phyloP scores from a whole-genome alignment of 192 early-diverging fungal species.

The Obelidium mucronatum region DNA sequence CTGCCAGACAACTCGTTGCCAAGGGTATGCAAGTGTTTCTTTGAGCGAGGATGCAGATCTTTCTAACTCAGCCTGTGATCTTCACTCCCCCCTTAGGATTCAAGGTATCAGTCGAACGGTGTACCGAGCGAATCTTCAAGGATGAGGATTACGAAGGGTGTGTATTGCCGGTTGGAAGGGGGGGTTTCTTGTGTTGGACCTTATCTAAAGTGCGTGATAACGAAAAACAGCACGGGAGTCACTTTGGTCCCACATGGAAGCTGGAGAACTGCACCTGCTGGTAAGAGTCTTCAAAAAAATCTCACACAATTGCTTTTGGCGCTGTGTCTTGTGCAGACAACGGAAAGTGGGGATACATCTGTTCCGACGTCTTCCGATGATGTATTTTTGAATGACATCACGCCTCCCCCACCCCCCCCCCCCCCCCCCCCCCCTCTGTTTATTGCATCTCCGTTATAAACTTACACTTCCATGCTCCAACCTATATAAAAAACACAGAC shows the following conservation, averaged over 20 bases:
- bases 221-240: constrained; percentile 82
- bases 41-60: not conserved
- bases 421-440: too few species aligned
- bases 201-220: not conserved
- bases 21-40: constrained; percentile 49
- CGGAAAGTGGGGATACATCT: too few species aligned
- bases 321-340: too few species aligned
- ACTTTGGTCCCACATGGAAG: constrained; percentile 76
- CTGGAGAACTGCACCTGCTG: constrained; percentile 86
- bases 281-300: not conserved
- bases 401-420: too few species aligned
- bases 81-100: constrained; percentile 60
- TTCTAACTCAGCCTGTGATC: not conserved
- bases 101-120: constrained; percentile 89
- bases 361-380: not conserved
- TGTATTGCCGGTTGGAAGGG: too few species aligned
- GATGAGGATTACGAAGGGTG: constrained; percentile 80
- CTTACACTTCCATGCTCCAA: not conserved
- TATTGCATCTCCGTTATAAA: too few species aligned
- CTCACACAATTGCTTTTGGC: too few species aligned
- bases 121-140: constrained; percentile 83
- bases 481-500: constrained; percentile 52
- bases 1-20: constrained; percentile 80
- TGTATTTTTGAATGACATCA: too few species aligned
- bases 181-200: not conserved